Conservation (phyloP, 352 stramenopile genomes). For the Bremia lactucae region DNA sequence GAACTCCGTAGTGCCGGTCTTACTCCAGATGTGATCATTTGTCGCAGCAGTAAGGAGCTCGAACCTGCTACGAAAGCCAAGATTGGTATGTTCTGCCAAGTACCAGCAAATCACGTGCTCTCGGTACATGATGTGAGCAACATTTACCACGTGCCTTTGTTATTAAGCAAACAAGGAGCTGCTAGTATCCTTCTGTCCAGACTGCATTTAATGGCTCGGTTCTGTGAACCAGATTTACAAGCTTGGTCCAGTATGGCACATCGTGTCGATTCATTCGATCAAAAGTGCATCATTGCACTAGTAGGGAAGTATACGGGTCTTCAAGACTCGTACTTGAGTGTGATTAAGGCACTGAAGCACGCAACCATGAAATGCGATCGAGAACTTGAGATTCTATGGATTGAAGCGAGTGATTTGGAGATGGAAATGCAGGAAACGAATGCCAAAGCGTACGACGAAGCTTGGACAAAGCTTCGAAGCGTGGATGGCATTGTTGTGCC, state of each 20-base stretch:
- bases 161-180: conserved; percentile 93
- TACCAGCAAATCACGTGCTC: conserved; percentile 90
- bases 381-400: conserved; percentile 95
- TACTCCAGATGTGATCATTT: conserved; percentile 96
- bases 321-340: conserved; percentile 97
- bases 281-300: conserved; percentile 94
- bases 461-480: conserved; percentile 90
- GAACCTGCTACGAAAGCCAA: conserved; percentile 91
- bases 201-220: conserved; percentile 86
- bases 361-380: conserved; percentile 90
- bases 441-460: conserved; percentile 58
- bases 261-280: conserved; percentile 85
- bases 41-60: conserved; percentile 87
- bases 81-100: conserved; percentile 98
- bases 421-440: conserved; percentile 60
- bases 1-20: conserved; percentile 95
- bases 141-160: conserved; percentile 99
- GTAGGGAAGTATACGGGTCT: conserved; percentile 99
- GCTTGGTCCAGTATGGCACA: conserved; percentile 89
- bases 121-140: conserved; percentile 99
- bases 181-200: conserved; percentile 91
- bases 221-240: conserved; percentile 63
- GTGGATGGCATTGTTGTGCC: conserved; percentile 94
- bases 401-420: conserved; percentile 95
- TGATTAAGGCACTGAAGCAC: conserved; percentile 96